Evolutionary conservation across 2,329 filamentous ascomycete genomes (phyloP), one percentile per base, ranked within the genome.

Genomic region (Zymoseptoria tritici): DNA sequence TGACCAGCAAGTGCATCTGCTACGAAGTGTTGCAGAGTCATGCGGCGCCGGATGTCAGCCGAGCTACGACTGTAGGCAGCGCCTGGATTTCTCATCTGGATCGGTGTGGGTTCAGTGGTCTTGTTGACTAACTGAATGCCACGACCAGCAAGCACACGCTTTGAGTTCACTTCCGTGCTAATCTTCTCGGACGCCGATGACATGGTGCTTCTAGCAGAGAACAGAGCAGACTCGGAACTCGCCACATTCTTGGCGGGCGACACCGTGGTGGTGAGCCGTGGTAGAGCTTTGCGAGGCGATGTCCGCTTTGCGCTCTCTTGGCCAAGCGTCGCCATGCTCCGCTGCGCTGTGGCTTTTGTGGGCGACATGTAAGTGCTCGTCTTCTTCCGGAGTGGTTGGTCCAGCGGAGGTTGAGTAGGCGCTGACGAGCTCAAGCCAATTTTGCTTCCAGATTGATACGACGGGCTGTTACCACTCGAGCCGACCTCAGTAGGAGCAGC

Each of bases 361-460:
- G 70, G 70, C 21, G 68, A 67, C 70, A 70, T 72, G 60, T 69
- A 71, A 53, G 52, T 24, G 61, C 64, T 68, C 19, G 59, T 62
- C 63, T 70, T 70, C 62, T 71, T 71, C 20, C 63, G 65, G 3
- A 66, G 26, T 36, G 26, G 49, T 20, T 55, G 56, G 4, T 63
- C 57, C 19, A 21, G 22, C 26, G 49, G 46, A 8, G 29, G 11
- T 31, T 21, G 31, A 24, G 21, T n/a, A 16, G 13, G 24, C 29
- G 6, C 24, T 46, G 31, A 26, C 26, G n/a, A 46, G 36, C 36
- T n/a, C 13, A n/a, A 13, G 16, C 36, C 36, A 11, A 11, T 1
- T 46, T n/a, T 13, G 5, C 13, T n/a, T 46, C 4, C 11, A 46
- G 11, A 16, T 46, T 46, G 36, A 11, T 46, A n/a, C 13, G 13